Percentiles rank a stretch among this genome's conserved stretches.
phyloP scores from a whole-genome alignment of 2,329 filamentous ascomycete genomes.

The Pyrenochaeta sp. region DNA sequence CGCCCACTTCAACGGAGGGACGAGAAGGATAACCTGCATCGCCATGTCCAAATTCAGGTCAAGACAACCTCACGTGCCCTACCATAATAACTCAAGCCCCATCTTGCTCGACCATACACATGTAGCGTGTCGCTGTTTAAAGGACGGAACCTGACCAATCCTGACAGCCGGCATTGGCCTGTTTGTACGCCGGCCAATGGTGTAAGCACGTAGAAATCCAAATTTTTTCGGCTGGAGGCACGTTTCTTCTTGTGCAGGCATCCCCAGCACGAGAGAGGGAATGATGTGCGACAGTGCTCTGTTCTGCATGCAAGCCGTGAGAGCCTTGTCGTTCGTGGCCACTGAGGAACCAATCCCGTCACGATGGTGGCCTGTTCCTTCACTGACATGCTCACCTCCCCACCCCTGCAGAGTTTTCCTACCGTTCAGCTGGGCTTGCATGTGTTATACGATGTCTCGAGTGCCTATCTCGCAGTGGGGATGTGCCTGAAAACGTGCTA shows the following conservation, averaged over 20 bases:
- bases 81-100: background rate
- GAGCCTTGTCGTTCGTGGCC: slow-evolving; percentile 9
- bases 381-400: background rate
- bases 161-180: background rate
- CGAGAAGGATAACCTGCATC: no score
- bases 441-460: background rate
- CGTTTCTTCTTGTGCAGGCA: slow-evolving; percentile 11
- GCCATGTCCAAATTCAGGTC: no score
- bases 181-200: background rate
- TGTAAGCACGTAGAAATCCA: background rate
- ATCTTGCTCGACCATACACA: background rate
- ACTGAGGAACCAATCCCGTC: slow-evolving; percentile 9
- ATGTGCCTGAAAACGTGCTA: background rate
- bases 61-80: no score
- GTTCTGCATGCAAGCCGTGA: slow-evolving; percentile 24
- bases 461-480: background rate
- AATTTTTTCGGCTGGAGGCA: background rate
- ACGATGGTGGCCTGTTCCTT: background rate
- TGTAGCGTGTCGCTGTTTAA: background rate
- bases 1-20: no score
- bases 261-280: slow-evolving; percentile 10
- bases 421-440: slow-evolving; percentile 6
- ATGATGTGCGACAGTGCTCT: slow-evolving; percentile 25
- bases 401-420: background rate
- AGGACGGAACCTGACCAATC: background rate